Base-by-base conservation (phyloP, 257 asterid species). In the Plantago elongata region DNA sequence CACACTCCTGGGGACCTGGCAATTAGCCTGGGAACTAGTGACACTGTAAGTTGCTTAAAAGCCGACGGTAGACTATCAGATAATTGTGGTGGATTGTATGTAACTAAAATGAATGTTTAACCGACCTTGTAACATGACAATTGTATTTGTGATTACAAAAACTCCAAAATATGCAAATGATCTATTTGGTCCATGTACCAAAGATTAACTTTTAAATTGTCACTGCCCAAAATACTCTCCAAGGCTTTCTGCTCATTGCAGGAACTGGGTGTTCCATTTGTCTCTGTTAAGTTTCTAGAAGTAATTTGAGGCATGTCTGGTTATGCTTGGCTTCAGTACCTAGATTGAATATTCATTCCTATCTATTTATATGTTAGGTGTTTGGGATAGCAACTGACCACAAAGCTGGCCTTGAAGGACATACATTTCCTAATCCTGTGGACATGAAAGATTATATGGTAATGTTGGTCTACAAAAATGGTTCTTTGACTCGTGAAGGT, bases 401-500 rank as follows among this genome's bases (percentile, higher is more conserved):
- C 63, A 78, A 69, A 59, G 82, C 89, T 44, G 63, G 84, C 73
- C 62, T 85, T 51, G 84, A 82, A 51, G 94, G 94, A 27, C 89
- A 85, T 69, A 76, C 70, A 44, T 85, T 82, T 71, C 94, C 94
- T 17, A 75, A 83, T 76, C 94, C 89, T 9, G 87, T 85, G 57
- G 84, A 85, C 55, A 69, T 71, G 30, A 56, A 67, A 66, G 76
- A 78, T 65, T 85, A 76, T 51, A 85, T 85, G 94, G 84, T 78
- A 54, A 85, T 85, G 94, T 64, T 85, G 72, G 78, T 75, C 61
- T 82, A 85, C 57, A 85, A 85, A 70, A 85, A 85, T 49, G 89
- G 94, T 13, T 85, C 94, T 49, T 72, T 82, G 76, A 78, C 89
- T 34, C 89, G 87, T 76, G 89, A 82, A 85, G 94, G 89, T 82